phyloP scores from a whole-genome alignment of 805 yeast genomes.

The Saturnispora saitoi region DNA sequence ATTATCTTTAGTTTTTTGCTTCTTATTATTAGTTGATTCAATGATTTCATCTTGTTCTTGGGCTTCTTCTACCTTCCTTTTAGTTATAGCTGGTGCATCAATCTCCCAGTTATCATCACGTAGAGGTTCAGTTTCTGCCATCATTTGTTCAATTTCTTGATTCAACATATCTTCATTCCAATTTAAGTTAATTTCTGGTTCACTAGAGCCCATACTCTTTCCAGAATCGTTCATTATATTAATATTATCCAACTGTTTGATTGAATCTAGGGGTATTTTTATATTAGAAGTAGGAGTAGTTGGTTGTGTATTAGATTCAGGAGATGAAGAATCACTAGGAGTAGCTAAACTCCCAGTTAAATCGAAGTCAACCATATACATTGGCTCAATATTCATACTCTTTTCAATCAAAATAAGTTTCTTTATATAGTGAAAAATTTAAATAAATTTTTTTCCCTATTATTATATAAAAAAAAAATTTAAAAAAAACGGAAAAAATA shows the following conservation, averaged over 20 bases:
- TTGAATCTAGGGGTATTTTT: background rate
- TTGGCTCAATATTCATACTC: background rate
- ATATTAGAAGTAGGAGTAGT: background rate
- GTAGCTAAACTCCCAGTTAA: background rate
- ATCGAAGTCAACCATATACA: conserved; percentile 1
- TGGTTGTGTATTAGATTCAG: conserved; percentile 4
- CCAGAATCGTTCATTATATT: background rate
- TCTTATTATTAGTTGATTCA: background rate
- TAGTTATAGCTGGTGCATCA: background rate
- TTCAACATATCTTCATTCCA: conserved; percentile 5
- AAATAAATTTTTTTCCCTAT: background rate
- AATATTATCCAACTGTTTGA: background rate
- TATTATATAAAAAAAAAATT: background rate
- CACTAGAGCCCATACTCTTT: background rate
- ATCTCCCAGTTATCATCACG: background rate
- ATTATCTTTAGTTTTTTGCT: background rate
- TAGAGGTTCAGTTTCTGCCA: conserved; percentile 5
- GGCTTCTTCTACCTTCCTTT: background rate
- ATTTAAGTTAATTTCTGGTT: background rate
- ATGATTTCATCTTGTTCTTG: background rate
- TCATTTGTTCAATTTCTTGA: conserved; percentile 2
- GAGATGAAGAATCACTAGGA: conserved; percentile 2
- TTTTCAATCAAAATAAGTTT: background rate
- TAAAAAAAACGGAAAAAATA: background rate
- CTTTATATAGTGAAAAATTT: background rate